Percentiles rank a stretch among this genome's conserved stretches.
Conservation (phyloP, 2,329 filamentous ascomycete species). For the Neobulgaria alba region DNA sequence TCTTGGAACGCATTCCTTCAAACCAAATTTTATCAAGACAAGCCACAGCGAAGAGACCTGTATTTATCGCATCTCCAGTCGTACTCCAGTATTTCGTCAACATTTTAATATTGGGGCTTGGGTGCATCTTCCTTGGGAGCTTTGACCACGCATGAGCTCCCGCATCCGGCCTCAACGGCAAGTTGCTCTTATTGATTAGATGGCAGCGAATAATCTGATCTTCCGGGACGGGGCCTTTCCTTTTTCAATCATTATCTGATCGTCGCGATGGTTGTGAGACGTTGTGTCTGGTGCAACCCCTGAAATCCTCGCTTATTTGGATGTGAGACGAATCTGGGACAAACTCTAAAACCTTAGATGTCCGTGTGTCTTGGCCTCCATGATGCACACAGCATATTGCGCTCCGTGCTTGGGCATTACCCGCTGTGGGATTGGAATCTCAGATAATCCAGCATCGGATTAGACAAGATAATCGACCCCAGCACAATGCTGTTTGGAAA, state of each 20-base stretch:
- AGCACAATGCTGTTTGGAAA: slow-evolving; percentile 19
- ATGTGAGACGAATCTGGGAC: slow-evolving; percentile 26
- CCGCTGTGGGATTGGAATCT: slow-evolving; percentile 3
- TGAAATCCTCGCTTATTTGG: slow-evolving; percentile 10
- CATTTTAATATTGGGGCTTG: too few species aligned
- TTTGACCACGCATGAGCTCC: too few species aligned
- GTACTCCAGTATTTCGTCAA: too few species aligned
- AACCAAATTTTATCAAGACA: too few species aligned
- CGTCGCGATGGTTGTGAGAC: slow-evolving; percentile 14
- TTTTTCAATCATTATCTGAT: slow-evolving; percentile 10
- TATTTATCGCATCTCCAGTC: too few species aligned
- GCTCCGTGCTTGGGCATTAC: slow-evolving; percentile 11
- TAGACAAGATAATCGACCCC: slow-evolving; percentile 14
- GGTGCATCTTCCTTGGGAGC: too few species aligned
- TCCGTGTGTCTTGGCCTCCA: slow-evolving; percentile 18
- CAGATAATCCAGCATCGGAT: slow-evolving; percentile 9
- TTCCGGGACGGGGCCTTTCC: slow-evolving; percentile 9
- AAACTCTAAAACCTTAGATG: slow-evolving; percentile 19
- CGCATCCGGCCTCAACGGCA: background rate
- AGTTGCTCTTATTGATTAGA: slow-evolving; percentile 5
- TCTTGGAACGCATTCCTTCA: too few species aligned
- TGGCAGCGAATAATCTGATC: slow-evolving; percentile 13
- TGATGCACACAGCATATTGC: slow-evolving; percentile 8
- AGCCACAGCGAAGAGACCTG: too few species aligned
- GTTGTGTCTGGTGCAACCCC: slow-evolving; percentile 13